Base-by-base conservation (phyloP, 106 monocot genomes). In the Triglochin maritima region DNA sequence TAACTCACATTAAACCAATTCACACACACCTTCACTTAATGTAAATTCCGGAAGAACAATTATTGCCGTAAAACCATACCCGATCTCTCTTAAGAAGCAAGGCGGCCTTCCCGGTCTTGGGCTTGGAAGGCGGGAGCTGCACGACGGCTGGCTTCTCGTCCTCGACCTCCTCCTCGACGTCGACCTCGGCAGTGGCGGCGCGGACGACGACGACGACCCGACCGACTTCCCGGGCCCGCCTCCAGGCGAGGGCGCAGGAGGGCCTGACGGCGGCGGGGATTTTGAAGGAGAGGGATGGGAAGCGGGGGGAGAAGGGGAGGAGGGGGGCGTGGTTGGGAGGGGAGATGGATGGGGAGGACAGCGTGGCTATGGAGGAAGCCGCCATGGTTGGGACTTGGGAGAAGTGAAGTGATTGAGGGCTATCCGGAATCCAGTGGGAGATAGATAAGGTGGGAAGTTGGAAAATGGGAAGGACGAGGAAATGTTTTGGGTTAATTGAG, bases 1-100 rank as follows among this genome's bases (percentile, higher is more conserved):
- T 29, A 29, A 29, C 29, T 29, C 29, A 29, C 29, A 29, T 29
- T 1, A 29, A 29, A 29, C 29, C 29, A 29, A 29, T 29, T 1
- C 29, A 29, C 29, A 29, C 29, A 29, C 29, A 29, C 29, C 29
- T 7, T 12, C 8, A 64, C 2, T 11, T 47, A 64, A 5, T 6
- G 44, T 4, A 64, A 13, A 14, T 46, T 12, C 45, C 2, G 47
- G 4, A 46, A 46, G 46, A 46, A 47, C 7, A n/a, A n/a, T n/a
- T 46, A 11, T 9, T 64, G 29, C 29, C 29, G 5, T 6, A 41
- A 3, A 41, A 4, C 15, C 43, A 4, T 83, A 95, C 94, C 72
- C 94, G 85, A 48, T 96, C 96, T 71, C 90, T 77, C 85, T 96
- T 96, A 69, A 82, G 84, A 7, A 58, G 79, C 63, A 91, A 71